Conservation (phyloP, 495 filamentous ascomycete species). For the Xylaria sp. region DNA sequence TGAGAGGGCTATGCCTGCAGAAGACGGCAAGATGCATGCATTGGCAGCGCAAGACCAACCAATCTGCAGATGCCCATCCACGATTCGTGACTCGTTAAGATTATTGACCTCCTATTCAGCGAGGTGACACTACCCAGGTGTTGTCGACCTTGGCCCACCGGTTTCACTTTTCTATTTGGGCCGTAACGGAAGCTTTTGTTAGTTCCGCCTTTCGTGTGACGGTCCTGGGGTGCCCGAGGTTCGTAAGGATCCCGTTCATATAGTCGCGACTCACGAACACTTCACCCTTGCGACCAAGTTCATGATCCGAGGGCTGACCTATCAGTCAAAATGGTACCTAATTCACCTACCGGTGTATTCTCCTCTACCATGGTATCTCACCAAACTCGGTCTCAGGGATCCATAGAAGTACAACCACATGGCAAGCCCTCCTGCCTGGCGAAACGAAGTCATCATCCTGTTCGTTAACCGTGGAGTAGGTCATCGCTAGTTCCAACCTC, state of each 20-base stretch:
- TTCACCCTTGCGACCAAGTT: background rate
- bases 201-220: constrained; percentile 23
- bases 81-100: background rate
- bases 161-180: constrained; percentile 2
- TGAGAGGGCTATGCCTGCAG: background rate
- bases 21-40: constrained; percentile 18
- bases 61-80: constrained; percentile 1
- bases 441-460: background rate
- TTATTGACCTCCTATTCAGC: background rate
- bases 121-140: constrained; percentile 9
- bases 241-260: constrained; percentile 5
- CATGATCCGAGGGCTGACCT: constrained; percentile 8
- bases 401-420: constrained; percentile 12
- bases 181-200: constrained; percentile 8
- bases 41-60: background rate
- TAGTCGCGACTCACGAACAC: constrained; percentile 8
- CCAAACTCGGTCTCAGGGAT: background rate
- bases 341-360: constrained; percentile 12
- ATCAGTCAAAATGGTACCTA: constrained; percentile 1
- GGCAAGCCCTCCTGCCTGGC: constrained; percentile 12
- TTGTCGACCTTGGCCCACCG: background rate
- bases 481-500: constrained; percentile 3
- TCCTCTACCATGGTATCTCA: background rate
- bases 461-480: background rate
- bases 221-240: background rate